phyloP scores from a whole-genome alignment of 108 stramenopile species.

The Nitzschia sp. region DNA sequence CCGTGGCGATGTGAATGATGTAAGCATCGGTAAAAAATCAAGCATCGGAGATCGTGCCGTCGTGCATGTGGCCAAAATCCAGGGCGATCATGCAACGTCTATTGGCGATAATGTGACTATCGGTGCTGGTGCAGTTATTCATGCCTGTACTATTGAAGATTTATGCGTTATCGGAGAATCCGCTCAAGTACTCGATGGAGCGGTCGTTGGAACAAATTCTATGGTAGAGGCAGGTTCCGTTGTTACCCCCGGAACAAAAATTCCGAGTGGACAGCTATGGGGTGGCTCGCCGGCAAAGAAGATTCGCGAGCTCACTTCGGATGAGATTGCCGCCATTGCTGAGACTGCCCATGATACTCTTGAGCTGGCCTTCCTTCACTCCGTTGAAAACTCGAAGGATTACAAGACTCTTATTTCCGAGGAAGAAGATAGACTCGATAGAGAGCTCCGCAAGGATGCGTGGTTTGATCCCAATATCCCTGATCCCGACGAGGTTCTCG shows the following conservation, averaged over 20 bases:
- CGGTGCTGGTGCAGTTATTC: slow-evolving; percentile 82
- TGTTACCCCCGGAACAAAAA: slow-evolving; percentile 76
- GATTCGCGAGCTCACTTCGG: slow-evolving; percentile 77
- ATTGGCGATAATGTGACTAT: slow-evolving; percentile 90
- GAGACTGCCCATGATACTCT: slow-evolving; percentile 48
- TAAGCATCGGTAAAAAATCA: slow-evolving; percentile 81
- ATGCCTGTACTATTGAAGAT: slow-evolving; percentile 90
- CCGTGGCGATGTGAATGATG: slow-evolving; percentile 81
- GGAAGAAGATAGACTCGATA: slow-evolving; percentile 65
- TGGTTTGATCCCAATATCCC: slow-evolving; percentile 52
- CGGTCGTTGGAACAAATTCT: slow-evolving; percentile 73
- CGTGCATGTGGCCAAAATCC: slow-evolving; percentile 94
- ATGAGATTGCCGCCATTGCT: slow-evolving; percentile 57
- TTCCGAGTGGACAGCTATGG: slow-evolving; percentile 88
- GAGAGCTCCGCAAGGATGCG: slow-evolving; percentile 53
- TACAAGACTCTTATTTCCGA: slow-evolving; percentile 72
- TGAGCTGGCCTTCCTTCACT: slow-evolving; percentile 72
- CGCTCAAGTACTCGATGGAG: slow-evolving; percentile 92
- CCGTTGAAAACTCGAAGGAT: slow-evolving; percentile 77
- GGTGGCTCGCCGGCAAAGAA: slow-evolving; percentile 91
- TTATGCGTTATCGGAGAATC: slow-evolving; percentile 75
- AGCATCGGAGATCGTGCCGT: slow-evolving; percentile 91
- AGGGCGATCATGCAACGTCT: slow-evolving; percentile 81
- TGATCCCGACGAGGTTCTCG: slow-evolving; percentile 76
- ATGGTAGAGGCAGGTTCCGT: slow-evolving; percentile 83